Conservation (phyloP, 495 filamentous ascomycete genomes). For the Neurospora tetrasperma region DNA sequence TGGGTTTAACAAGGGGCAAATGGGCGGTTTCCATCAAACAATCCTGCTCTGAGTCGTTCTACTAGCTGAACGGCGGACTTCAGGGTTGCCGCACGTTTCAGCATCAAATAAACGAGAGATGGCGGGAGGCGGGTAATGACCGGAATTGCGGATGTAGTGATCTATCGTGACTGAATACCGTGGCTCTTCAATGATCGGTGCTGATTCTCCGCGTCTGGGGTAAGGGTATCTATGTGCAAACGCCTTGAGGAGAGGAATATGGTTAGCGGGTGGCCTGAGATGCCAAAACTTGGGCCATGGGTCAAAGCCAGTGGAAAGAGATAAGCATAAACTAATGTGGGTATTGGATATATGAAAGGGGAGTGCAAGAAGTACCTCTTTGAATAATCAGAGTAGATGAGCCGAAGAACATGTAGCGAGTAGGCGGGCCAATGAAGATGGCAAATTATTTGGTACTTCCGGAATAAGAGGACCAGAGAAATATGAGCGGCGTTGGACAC, state of each 20-base stretch:
- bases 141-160: constrained; percentile 18
- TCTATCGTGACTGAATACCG: background rate
- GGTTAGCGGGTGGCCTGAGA: background rate
- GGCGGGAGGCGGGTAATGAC: constrained; percentile 13
- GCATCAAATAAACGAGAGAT: constrained; percentile 11
- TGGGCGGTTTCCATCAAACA: constrained; percentile 27
- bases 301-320: constrained; percentile 5
- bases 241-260: background rate
- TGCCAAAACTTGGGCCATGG: background rate
- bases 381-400: constrained; percentile 9
- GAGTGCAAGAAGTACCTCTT: background rate
- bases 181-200: background rate
- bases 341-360: constrained; percentile 9
- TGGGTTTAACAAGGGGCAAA: constrained; percentile 23
- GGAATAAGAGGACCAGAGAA: constrained; percentile 17
- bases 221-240: background rate
- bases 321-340: constrained; percentile 7
- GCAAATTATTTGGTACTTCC: constrained; percentile 14
- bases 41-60: constrained; percentile 12
- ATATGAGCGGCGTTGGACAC: constrained; percentile 22
- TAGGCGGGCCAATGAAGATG: constrained; percentile 20
- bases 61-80: constrained; percentile 9
- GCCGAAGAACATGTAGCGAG: constrained; percentile 19
- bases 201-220: background rate
- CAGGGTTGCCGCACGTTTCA: constrained; percentile 7